Conservation (phyloP, 1,139 yeast species). For the Hemisphaericaspora xylofermentans region DNA sequence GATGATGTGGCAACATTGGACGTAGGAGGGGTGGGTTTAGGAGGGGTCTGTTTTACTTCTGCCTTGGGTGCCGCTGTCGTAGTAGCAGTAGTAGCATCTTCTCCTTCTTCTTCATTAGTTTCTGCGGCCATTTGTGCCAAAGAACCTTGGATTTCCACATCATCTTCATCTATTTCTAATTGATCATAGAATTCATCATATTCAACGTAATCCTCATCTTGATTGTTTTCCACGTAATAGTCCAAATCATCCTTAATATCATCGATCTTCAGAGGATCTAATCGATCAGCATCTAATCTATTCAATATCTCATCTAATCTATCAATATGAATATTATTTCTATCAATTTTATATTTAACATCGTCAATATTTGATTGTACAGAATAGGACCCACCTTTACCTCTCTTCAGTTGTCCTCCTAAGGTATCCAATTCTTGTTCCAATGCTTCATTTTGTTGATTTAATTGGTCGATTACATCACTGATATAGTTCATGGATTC, state of each 20-base stretch:
- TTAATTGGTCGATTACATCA: constrained; percentile 76
- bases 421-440: constrained; percentile 76
- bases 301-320: constrained; percentile 78
- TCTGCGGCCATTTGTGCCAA: constrained; percentile 37
- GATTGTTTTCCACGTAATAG: constrained; percentile 92
- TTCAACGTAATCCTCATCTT: constrained; percentile 93
- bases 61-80: background rate
- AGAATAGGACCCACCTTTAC: constrained; percentile 33
- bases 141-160: constrained; percentile 17
- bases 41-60: constrained; percentile 5
- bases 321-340: constrained; percentile 78
- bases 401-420: constrained; percentile 45
- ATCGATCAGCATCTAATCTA: constrained; percentile 75
- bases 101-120: constrained; percentile 15
- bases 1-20: background rate
- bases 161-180: constrained; percentile 67
- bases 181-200: constrained; percentile 93
- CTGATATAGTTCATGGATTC: constrained; percentile 75
- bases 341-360: constrained; percentile 61
- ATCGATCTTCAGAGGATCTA: constrained; percentile 80
- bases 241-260: constrained; percentile 86
- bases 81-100: constrained; percentile 7
- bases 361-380: constrained; percentile 58
- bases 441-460: constrained; percentile 74
- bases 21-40: constrained; percentile 5